These are phyloP conservation scores for Blastobotrys aristatus DNA, from an alignment of 1,139 yeast genomes.

Conservation along the genomic window DNA sequence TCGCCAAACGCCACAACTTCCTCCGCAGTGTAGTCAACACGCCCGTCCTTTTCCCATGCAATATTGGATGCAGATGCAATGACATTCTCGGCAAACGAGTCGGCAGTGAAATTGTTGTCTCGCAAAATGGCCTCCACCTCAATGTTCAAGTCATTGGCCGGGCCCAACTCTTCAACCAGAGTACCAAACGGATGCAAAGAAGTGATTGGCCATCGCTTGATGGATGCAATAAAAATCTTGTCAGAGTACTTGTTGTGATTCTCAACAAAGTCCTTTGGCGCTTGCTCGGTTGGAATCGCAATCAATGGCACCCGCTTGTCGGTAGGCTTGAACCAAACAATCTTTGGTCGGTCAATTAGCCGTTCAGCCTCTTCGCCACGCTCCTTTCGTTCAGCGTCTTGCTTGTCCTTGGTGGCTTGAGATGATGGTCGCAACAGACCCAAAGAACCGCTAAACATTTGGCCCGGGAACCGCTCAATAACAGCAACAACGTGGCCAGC, in stretches of 20 bases:
- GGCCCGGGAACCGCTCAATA: conserved; percentile 95
- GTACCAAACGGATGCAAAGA: conserved; percentile 98
- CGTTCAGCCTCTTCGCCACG: conserved; percentile 33
- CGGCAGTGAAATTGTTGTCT: conserved; percentile 87
- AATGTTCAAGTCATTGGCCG: conserved; percentile 67
- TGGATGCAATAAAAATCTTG: conserved; percentile 86
- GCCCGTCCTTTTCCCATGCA: conserved; percentile 32
- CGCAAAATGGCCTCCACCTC: conserved; percentile 87
- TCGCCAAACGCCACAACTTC: conserved; percentile 64
- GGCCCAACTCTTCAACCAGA: conserved; percentile 78
- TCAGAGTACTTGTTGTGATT: conserved; percentile 80
- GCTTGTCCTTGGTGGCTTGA: conserved; percentile 81
- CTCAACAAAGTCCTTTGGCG: conserved; percentile 91
- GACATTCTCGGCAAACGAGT: conserved; percentile 59
- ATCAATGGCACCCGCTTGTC: conserved; percentile 95
- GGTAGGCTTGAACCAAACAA: conserved; percentile 98
- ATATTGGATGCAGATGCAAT: conserved; percentile 31
- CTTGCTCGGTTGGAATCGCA: conserved; percentile 98
- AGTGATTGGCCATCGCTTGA: conserved; percentile 98
- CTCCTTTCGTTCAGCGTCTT: conserved; percentile 48
- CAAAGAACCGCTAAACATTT: conserved; percentile 80
- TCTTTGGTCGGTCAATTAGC: conserved; percentile 63
- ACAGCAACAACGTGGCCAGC: conserved; percentile 99
- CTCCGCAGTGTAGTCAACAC: conserved; percentile 59
- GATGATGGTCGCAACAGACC: conserved; percentile 95